These are phyloP conservation scores for Tilletia caries DNA, from an alignment of 1,284 basidiomycete genomes.

Conservation along the genomic window DNA sequence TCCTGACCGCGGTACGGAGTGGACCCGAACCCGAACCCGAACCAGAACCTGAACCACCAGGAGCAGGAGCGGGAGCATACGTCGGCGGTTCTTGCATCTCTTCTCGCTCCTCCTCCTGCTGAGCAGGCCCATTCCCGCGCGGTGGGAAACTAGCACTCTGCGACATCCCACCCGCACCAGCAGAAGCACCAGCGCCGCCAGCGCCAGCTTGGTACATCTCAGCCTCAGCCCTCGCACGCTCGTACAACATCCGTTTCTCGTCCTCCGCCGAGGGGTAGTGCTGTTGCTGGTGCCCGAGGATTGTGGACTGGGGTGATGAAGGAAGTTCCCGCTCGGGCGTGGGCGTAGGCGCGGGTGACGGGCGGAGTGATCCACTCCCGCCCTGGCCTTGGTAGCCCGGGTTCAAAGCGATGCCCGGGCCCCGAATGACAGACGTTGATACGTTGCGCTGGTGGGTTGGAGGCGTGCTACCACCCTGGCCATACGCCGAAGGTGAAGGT, in stretches of 20 bases:
- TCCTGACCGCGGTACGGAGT: conserved; percentile 8
- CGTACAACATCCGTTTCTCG: conserved; percentile 43
- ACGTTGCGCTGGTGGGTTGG: background rate
- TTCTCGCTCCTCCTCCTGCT: background rate
- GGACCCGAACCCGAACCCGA: too few relatives aligned
- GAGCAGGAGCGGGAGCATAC: conserved; percentile 7
- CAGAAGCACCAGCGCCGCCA: conserved; percentile 18
- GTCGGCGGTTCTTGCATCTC: background rate
- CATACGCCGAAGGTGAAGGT: background rate
- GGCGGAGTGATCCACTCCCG: background rate
- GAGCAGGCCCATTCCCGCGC: background rate
- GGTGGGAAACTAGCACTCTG: background rate
- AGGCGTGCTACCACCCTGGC: background rate
- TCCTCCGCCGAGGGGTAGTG: conserved; percentile 11
- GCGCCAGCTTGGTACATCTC: conserved; percentile 36
- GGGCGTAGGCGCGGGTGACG: background rate
- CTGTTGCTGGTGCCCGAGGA: background rate
- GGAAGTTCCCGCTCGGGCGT: background rate
- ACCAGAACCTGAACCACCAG: conserved; percentile 1
- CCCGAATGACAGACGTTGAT: conserved; percentile 5
- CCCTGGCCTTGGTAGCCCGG: conserved; percentile 5
- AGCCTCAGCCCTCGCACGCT: conserved; percentile 40
- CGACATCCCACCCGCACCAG: conserved; percentile 27
- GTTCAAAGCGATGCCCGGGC: background rate
- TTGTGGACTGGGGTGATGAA: conserved; percentile 21